These are phyloP conservation scores for Cladorrhinum sp. DNA, from an alignment of 2,329 filamentous ascomycete genomes.

Conservation along the genomic window DNA sequence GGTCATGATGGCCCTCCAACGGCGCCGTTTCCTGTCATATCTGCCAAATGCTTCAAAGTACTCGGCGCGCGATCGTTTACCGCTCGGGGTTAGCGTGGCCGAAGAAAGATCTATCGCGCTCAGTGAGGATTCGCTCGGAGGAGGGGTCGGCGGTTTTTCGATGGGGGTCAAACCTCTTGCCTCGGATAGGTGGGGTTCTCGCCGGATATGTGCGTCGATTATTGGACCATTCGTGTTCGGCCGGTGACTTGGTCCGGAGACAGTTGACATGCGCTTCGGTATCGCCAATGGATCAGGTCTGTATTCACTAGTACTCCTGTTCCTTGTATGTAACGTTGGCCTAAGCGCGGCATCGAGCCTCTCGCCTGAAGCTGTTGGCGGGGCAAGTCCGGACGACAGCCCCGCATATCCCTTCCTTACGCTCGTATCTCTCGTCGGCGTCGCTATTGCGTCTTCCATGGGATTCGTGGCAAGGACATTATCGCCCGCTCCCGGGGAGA, in stretches of 20 bases:
- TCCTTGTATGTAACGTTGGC: constrained; percentile 54
- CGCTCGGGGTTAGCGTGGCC: constrained; percentile 33
- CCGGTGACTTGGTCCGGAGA: constrained; percentile 59
- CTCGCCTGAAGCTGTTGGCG: constrained; percentile 30
- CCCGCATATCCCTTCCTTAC: constrained; percentile 57
- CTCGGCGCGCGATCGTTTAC: constrained; percentile 48
- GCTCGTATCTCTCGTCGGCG: constrained; percentile 42
- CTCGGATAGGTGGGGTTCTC: constrained; percentile 78
- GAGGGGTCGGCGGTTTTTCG: constrained; percentile 72
- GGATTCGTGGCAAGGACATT: background rate
- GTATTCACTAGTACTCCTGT: constrained; percentile 88
- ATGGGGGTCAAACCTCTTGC: constrained; percentile 68
- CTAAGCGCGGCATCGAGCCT: constrained; percentile 30
- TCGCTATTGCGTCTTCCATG: constrained; percentile 32
- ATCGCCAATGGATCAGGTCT: constrained; percentile 67
- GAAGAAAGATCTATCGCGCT: constrained; percentile 42
- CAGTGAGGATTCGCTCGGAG: constrained; percentile 69
- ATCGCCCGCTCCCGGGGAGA: constrained; percentile 28
- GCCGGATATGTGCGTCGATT: constrained; percentile 53
- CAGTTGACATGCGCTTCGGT: constrained; percentile 68
- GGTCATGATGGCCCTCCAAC: constrained; percentile 75
- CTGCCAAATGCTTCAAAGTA: constrained; percentile 69
- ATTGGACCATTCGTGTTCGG: constrained; percentile 37
- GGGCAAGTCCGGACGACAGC: constrained; percentile 36
- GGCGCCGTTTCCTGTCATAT: constrained; percentile 64